Percentiles rank a stretch among this genome's conserved stretches.
phyloP scores from a whole-genome alignment of 1,284 basidiomycete species.

The Phenoliferia sp. region DNA sequence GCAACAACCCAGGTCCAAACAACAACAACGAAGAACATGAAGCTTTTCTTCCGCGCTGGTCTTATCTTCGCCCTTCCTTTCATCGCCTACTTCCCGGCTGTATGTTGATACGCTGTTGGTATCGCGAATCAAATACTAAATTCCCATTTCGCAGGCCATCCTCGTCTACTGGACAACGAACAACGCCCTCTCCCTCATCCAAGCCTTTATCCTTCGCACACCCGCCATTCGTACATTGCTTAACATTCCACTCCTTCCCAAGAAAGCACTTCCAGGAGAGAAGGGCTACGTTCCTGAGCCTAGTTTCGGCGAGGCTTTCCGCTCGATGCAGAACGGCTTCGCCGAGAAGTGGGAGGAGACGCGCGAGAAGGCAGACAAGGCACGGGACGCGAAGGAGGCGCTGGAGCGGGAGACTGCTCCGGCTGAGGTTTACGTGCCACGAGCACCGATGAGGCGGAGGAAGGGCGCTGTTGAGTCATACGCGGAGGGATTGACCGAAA shows the following conservation, averaged over 20 bases:
- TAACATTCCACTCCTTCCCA: slow-evolving; percentile 50
- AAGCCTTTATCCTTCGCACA: slow-evolving; percentile 50
- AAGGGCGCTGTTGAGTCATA: background rate
- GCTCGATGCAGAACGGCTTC: slow-evolving; percentile 19
- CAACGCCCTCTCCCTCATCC: slow-evolving; percentile 50
- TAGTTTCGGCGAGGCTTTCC: slow-evolving; percentile 30
- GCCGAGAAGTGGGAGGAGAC: slow-evolving; percentile 27
- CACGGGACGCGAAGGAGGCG: background rate
- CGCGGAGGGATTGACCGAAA: background rate
- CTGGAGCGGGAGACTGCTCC: background rate
- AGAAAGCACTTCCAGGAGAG: slow-evolving; percentile 29
- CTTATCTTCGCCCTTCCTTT: slow-evolving; percentile 58
- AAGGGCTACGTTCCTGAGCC: slow-evolving; percentile 26
- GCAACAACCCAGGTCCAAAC: slow-evolving; percentile 54
- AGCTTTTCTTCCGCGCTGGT: slow-evolving; percentile 65
- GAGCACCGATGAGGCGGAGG: background rate
- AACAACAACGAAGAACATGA: slow-evolving; percentile 57
- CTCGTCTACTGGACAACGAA: slow-evolving; percentile 57
- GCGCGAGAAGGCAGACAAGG: slow-evolving; percentile 14
- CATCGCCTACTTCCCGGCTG: slow-evolving; percentile 47
- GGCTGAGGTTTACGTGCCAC: background rate
- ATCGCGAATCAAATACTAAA: background rate
- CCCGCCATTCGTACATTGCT: slow-evolving; percentile 50
- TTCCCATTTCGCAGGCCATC: slow-evolving; percentile 51
- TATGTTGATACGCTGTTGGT: slow-evolving; percentile 9